These are phyloP conservation scores for Chlorella sp. DNA, from an alignment of 139 green algal species.

Conservation along the genomic window DNA sequence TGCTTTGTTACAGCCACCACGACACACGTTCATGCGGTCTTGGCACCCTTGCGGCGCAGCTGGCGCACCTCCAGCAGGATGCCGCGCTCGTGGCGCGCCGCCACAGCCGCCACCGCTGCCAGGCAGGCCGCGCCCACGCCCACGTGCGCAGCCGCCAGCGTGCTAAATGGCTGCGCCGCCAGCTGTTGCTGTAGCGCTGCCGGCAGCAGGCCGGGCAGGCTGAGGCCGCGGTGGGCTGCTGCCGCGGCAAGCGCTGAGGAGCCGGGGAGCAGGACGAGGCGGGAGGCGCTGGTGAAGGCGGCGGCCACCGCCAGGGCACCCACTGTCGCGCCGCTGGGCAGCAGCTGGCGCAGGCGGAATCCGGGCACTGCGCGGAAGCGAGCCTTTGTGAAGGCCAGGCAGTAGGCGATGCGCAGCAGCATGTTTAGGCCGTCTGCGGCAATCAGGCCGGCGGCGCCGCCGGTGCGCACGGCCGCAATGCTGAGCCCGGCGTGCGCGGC, in stretches of 20 bases:
- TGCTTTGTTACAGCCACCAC: too few species aligned
- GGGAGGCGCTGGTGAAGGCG: neutral
- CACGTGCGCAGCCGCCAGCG: conserved; percentile 42
- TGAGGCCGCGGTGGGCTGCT: neutral
- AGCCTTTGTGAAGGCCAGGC: conserved; percentile 48
- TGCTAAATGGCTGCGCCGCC: neutral
- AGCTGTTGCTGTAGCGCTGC: neutral
- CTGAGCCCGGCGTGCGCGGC: conserved; percentile 64
- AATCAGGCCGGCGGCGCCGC: conserved; percentile 71
- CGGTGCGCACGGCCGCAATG: conserved; percentile 36
- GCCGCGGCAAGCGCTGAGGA: neutral
- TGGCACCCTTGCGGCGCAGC: conserved; percentile 29
- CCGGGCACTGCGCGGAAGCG: neutral
- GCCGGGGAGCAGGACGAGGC: neutral
- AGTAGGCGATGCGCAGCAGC: conserved; percentile 78
- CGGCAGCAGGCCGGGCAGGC: neutral
- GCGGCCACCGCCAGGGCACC: conserved; percentile 4
- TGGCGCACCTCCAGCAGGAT: conserved; percentile 33
- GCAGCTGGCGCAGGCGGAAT: conserved; percentile 41
- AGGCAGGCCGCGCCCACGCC: conserved; percentile 48
- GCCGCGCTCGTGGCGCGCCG: conserved; percentile 34
- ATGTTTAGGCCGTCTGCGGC: conserved; percentile 79
- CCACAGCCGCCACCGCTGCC: conserved; percentile 19
- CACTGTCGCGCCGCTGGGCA: conserved; percentile 38
- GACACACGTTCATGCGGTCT: neutral